Conservation (phyloP, 768 basidiomycete genomes). For the Trametes meyenii region DNA sequence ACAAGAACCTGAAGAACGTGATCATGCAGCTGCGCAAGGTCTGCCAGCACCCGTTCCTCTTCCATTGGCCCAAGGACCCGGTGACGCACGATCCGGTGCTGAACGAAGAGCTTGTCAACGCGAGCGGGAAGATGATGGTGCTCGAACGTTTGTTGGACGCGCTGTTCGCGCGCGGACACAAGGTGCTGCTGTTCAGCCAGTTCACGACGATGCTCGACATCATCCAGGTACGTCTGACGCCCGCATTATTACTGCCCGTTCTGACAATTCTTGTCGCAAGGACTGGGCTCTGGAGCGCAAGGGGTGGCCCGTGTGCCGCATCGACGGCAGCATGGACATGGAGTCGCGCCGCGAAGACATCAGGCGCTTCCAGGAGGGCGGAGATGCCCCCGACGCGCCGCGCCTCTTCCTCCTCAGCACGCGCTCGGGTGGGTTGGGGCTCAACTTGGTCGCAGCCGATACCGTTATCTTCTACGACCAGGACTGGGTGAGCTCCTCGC, state of each 20-base stretch:
- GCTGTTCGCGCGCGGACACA: conserved; percentile 79
- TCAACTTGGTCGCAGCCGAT: conserved; percentile 82
- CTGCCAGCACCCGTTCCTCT: conserved; percentile 90
- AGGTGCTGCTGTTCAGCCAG: conserved; percentile 87
- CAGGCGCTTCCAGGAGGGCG: conserved; percentile 77
- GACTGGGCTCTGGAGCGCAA: conserved; percentile 91
- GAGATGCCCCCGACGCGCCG: conserved; percentile 63
- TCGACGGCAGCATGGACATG: conserved; percentile 88
- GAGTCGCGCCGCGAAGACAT: conserved; percentile 83
- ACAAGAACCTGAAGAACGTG: conserved; percentile 87
- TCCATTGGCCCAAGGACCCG: conserved; percentile 78
- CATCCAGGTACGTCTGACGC: conserved; percentile 65
- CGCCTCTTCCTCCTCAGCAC: conserved; percentile 80
- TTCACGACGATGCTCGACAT: conserved; percentile 97
- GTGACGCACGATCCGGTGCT: conserved; percentile 63
- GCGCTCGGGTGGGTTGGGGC: conserved; percentile 76
- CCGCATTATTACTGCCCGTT: not conserved
- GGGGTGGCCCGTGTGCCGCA: conserved; percentile 82
- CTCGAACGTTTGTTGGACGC: conserved; percentile 85
- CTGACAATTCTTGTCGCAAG: conserved; percentile 37
- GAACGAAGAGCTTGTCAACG: conserved; percentile 79
- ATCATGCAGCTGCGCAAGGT: conserved; percentile 98
- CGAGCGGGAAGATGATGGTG: conserved; percentile 97
- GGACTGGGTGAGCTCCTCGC: conserved; percentile 68
- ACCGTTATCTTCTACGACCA: conserved; percentile 95